Evolutionary conservation across 2,329 filamentous ascomycete genomes (phyloP).

Genomic region (Cladophialophora chaetospira): DNA sequence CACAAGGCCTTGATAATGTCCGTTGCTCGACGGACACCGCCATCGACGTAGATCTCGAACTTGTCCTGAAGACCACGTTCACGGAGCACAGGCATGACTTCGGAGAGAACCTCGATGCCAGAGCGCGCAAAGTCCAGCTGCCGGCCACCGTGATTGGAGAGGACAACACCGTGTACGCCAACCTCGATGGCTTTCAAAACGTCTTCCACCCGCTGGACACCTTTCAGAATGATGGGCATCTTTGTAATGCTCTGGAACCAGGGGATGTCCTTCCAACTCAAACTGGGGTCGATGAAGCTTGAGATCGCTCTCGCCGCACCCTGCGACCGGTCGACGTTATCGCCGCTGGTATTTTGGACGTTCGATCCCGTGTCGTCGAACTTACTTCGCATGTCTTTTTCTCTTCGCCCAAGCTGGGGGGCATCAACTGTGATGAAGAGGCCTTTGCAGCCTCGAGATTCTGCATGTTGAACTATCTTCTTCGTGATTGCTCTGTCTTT

Average conservation of each 20-base stretch:
- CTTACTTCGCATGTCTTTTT: slow-evolving; percentile 97
- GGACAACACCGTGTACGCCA: slow-evolving; percentile 84
- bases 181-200: slow-evolving; percentile 81
- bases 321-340: slow-evolving; percentile 79
- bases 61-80: slow-evolving; percentile 71
- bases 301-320: slow-evolving; percentile 94
- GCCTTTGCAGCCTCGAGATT: slow-evolving; percentile 86
- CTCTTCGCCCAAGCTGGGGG: slow-evolving; percentile 87
- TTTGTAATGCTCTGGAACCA: slow-evolving; percentile 90
- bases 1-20: slow-evolving; percentile 96
- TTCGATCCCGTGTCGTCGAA: slow-evolving; percentile 80
- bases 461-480: slow-evolving; percentile 87
- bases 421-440: slow-evolving; percentile 99
- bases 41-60: slow-evolving; percentile 89
- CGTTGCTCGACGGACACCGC: slow-evolving; percentile 83
- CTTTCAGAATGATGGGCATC: slow-evolving; percentile 96
- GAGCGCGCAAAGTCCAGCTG: slow-evolving; percentile 92
- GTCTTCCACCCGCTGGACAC: slow-evolving; percentile 93
- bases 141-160: slow-evolving; percentile 93
- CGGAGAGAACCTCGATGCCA: slow-evolving; percentile 84
- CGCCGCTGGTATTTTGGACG: slow-evolving; percentile 70
- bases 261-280: slow-evolving; percentile 90
- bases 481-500: slow-evolving; percentile 89
- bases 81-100: slow-evolving; percentile 86
- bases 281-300: slow-evolving; percentile 91